A percentile compares a stretch with the other conserved stretches of the same genome.
Conservation (phyloP, 306 rosid genomes). For the Inga laurina region DNA sequence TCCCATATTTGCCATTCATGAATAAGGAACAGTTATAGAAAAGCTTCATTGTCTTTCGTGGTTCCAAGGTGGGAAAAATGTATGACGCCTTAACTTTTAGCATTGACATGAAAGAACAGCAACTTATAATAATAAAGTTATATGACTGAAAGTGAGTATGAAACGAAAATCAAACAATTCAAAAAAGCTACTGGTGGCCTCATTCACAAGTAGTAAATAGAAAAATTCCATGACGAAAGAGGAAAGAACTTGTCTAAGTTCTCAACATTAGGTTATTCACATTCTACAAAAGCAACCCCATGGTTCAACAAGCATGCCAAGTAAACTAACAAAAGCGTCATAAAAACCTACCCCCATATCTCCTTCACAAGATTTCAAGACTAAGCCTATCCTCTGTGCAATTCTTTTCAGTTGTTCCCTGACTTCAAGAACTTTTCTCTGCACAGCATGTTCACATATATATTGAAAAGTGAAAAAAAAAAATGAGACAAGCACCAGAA, state of each 20-base stretch:
- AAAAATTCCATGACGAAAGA: background rate
- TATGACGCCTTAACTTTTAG: background rate
- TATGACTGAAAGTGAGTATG: background rate
- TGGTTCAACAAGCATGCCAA: background rate
- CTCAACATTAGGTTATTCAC: conserved; percentile 7
- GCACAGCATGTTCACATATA: conserved; percentile 39
- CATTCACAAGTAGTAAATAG: conserved; percentile 2
- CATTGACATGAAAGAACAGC: background rate
- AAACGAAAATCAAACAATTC: background rate
- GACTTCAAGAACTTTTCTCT: conserved; percentile 87
- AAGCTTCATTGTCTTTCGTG: background rate
- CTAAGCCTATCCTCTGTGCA: conserved; percentile 81
- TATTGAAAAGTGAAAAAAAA: background rate
- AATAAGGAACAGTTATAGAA: background rate
- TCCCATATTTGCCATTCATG: background rate
- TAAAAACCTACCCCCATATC: conserved; percentile 60
- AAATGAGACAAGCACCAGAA: conserved; percentile 14
- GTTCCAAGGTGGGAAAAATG: background rate
- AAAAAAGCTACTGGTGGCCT: background rate
- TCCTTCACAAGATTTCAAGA: conserved; percentile 72
- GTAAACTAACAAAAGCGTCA: background rate
- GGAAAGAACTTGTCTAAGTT: conserved; percentile 2
- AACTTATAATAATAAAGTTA: background rate
- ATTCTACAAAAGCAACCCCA: background rate
- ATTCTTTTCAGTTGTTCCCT: conserved; percentile 88